Evolutionary conservation across 306 rosid genomes (phyloP), one percentile per base, ranked within the genome.

Genomic region (Rosa multiflora): DNA sequence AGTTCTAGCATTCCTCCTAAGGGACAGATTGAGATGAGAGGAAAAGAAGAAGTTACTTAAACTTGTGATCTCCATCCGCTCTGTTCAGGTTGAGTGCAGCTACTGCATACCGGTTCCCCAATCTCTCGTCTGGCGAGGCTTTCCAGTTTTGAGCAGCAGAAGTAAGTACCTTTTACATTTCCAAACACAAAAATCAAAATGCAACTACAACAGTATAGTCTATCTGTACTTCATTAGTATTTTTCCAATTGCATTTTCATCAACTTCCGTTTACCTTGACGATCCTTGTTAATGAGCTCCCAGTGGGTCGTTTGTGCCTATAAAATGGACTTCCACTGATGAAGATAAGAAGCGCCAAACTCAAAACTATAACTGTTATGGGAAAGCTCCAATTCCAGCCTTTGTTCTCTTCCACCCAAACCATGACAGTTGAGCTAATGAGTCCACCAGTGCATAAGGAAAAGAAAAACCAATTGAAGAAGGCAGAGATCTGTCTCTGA

Each of bases 391-490:
- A 66, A 47, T 70, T 84, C 86, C 86, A 82, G 8, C 86, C 90
- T 14, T 15, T 23, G 67, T 77, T 84, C 23, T 82, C 83, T 80
- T 82, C 76, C 79, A 84, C 76, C 88, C 82, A 80, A 47, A 87
- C 78, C 83, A 87, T 84, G 6, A 80, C 46, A 71, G 82, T 71
- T 17, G 78, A 15, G 62, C 86, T 75, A 17, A 86, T 15, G 59
- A 87, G 74, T 9, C 77, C 79, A 13, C 85, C 86, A 0, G 55
- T 32, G 56, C 80, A 73, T 1, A 87, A 5, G 47, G 81, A 74
- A 80, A 78, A 82, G 78, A 82, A 85, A 69, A 77, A 82, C 88
- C 87, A 87, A 32, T 71, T 85, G 85, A 87, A 87, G 86, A 77
- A 84, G 53, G 82, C 69, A 21, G 90, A 76, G 43, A 87, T 77